phyloP scores from a whole-genome alignment of 1,284 basidiomycete genomes.

The Afroboletus lepidellus region DNA sequence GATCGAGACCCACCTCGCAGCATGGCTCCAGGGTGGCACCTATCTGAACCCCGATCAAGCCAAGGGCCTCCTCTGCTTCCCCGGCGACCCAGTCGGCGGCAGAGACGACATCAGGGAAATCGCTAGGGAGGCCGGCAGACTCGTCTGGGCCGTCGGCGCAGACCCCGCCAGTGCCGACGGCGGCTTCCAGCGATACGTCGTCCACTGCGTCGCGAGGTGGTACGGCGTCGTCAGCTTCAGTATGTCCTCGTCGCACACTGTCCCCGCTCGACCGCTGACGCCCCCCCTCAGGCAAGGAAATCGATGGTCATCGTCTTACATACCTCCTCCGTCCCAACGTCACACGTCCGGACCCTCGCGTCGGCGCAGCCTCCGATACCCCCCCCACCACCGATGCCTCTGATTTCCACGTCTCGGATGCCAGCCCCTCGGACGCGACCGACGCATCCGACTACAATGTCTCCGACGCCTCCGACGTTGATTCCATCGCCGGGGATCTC shows the following conservation, averaged over 20 bases:
- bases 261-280: background rate
- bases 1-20: constrained; percentile 60
- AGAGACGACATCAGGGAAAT: constrained; percentile 60
- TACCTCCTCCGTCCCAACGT: constrained; percentile 76
- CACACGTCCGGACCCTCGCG: constrained; percentile 49
- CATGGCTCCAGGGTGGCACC: constrained; percentile 64
- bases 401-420: constrained; percentile 42
- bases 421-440: constrained; percentile 20
- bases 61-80: constrained; percentile 29
- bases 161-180: constrained; percentile 41
- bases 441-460: constrained; percentile 17
- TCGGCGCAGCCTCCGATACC: constrained; percentile 43
- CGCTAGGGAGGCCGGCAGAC: constrained; percentile 57
- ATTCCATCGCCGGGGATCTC: constrained; percentile 16
- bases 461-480: constrained; percentile 20
- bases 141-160: constrained; percentile 61
- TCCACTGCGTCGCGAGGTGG: constrained; percentile 78
- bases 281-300: constrained; percentile 60
- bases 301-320: constrained; percentile 60
- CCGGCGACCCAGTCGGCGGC: constrained; percentile 50
- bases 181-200: constrained; percentile 71
- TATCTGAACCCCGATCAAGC: constrained; percentile 50
- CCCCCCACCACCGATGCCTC: constrained; percentile 67
- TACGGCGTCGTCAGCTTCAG: constrained; percentile 78
- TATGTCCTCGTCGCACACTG: constrained; percentile 41